Conservation (phyloP, 352 stramenopile species). For the Pythium monospermum region DNA sequence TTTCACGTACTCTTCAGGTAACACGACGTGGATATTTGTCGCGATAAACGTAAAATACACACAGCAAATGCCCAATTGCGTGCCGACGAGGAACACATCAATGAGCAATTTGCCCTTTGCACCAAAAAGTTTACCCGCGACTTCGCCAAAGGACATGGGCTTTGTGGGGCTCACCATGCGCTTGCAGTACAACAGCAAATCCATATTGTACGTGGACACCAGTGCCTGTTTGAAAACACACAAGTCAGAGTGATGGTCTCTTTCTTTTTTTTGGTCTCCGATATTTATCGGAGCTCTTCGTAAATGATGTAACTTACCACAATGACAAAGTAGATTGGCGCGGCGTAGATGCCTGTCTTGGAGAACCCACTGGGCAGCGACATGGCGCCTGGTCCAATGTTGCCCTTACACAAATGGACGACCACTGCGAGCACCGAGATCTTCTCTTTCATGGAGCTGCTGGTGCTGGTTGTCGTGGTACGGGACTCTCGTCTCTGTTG, state of each 20-base stretch:
- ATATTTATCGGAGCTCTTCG: too few species aligned
- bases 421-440: slow-evolving; percentile 49
- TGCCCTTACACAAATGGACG: slow-evolving; percentile 71
- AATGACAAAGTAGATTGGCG: slow-evolving; percentile 52
- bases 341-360: slow-evolving; percentile 59
- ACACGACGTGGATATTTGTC: slow-evolving; percentile 73
- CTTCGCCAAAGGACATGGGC: slow-evolving; percentile 68
- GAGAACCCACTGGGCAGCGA: slow-evolving; percentile 75
- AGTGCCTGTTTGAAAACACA: slow-evolving; percentile 59
- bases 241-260: too few species aligned
- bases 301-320: slow-evolving; percentile 35
- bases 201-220: slow-evolving; percentile 82
- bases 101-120: slow-evolving; percentile 60
- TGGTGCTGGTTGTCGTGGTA: not conserved
- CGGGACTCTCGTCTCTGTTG: not conserved
- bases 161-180: slow-evolving; percentile 41
- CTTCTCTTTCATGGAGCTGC: slow-evolving; percentile 25
- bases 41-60: slow-evolving; percentile 85
- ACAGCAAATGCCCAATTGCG: slow-evolving; percentile 76
- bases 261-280: too few species aligned
- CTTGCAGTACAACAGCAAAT: slow-evolving; percentile 70
- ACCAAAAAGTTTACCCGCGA: slow-evolving; percentile 56
- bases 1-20: slow-evolving; percentile 42
- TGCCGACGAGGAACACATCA: slow-evolving; percentile 75
- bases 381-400: slow-evolving; percentile 75